Evolutionary conservation across 2,329 filamentous ascomycete species (phyloP).

Genomic region (Plectosphaerella cucumerina): DNA sequence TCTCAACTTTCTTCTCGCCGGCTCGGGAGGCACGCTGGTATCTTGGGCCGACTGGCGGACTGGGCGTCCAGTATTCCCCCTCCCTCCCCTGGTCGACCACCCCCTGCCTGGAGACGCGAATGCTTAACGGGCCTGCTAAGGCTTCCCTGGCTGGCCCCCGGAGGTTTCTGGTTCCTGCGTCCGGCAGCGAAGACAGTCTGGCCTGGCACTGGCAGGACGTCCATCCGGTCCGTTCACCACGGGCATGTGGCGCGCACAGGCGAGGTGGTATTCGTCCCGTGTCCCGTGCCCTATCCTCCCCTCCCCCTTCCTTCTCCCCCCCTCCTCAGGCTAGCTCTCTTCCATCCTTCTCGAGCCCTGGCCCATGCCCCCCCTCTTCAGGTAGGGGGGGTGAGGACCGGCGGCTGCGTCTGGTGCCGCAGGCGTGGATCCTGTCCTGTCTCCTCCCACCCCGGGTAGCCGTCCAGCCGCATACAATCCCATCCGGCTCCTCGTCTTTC

Average conservation of each 20-base stretch:
- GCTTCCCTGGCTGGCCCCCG: too few relatives aligned
- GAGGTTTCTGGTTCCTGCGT: too few relatives aligned
- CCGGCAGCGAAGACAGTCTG: slow-evolving; percentile 1
- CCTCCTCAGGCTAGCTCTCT: slow-evolving; percentile 1
- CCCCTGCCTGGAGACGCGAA: neutral
- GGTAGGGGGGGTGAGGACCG: slow-evolving; percentile 10
- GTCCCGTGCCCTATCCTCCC: slow-evolving; percentile 3
- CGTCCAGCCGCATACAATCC: slow-evolving; percentile 13
- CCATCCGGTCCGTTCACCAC: slow-evolving; percentile 3
- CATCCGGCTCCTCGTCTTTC: neutral
- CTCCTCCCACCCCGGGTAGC: slow-evolving; percentile 14
- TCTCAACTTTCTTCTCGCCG: neutral
- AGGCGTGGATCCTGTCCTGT: neutral
- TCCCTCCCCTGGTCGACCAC: too few relatives aligned
- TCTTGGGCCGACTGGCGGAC: neutral
- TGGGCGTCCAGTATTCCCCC: too few relatives aligned
- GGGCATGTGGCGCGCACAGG: too few relatives aligned
- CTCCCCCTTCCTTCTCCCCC: neutral
- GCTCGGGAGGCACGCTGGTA: neutral
- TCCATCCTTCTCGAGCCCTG: slow-evolving; percentile 6
- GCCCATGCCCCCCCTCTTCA: slow-evolving; percentile 9
- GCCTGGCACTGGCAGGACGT: slow-evolving; percentile 8
- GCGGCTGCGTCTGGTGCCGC: neutral
- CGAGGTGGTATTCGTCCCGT: too few relatives aligned
- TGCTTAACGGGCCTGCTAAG: neutral